Conservation (phyloP, 805 yeast genomes). For the Ogataea thermomethanolica region DNA sequence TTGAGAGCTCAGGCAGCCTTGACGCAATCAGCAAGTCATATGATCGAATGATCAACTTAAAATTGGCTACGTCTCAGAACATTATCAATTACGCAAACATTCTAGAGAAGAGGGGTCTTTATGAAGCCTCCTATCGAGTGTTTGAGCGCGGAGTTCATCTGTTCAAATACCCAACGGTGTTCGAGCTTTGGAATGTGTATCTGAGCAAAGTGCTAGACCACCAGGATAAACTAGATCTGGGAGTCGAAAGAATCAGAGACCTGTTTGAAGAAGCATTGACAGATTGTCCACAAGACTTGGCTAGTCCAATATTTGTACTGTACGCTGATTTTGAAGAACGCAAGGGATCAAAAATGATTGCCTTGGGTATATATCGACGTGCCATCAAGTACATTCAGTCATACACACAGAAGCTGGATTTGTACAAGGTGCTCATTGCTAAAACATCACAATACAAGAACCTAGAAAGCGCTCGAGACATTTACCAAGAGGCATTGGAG, state of each 20-base stretch:
- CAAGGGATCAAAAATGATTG: constrained; percentile 47
- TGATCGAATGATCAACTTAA: constrained; percentile 52
- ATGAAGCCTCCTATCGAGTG: constrained; percentile 50
- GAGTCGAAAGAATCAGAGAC: constrained; percentile 60
- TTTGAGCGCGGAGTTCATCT: constrained; percentile 66
- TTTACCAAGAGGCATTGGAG: constrained; percentile 51
- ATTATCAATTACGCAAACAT: constrained; percentile 65
- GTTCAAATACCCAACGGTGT: constrained; percentile 59
- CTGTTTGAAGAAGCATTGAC: constrained; percentile 66
- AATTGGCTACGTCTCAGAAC: constrained; percentile 65
- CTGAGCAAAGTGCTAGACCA: constrained; percentile 45
- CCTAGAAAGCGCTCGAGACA: constrained; percentile 39
- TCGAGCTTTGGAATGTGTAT: constrained; percentile 72
- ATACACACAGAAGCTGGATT: constrained; percentile 31
- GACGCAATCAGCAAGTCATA: constrained; percentile 42
- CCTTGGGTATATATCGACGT: constrained; percentile 45
- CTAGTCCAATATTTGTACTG: constrained; percentile 46
- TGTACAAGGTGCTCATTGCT: constrained; percentile 43
- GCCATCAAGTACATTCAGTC: constrained; percentile 36
- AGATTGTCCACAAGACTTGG: constrained; percentile 45
- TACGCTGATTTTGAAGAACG: constrained; percentile 63
- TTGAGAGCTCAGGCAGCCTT: constrained; percentile 52
- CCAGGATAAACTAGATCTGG: constrained; percentile 31
- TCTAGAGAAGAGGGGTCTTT: constrained; percentile 44
- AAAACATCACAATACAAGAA: constrained; percentile 41